Base-by-base conservation (phyloP, 768 basidiomycete genomes). In the Tricholoma furcatifolium region DNA sequence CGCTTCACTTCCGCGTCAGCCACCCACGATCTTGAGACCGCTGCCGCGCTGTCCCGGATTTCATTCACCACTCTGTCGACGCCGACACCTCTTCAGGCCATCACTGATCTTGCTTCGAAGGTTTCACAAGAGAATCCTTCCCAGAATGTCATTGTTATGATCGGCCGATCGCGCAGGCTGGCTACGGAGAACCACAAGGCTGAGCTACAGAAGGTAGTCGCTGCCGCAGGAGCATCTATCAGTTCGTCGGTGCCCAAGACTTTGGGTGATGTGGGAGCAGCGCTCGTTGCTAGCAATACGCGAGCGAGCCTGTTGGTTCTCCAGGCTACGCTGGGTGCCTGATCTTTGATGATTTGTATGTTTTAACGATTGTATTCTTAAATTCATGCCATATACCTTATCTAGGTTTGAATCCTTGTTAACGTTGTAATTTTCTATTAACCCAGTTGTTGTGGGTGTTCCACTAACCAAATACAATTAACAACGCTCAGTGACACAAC, bases 141-240 rank as follows among this genome's bases (percentile, higher is more conserved):
- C n/a, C 75, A 78, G 51, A 73, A 81, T 1, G 61, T 88, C 40
- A 74, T 94, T 31, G 78, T 91, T 14, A 70, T 89, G 15, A 67
- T 74, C 10, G 94, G 96, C 1, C 81, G 95, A 1, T 91, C 88
- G 36, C 77, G 89, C 46, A 72, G 88, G 34, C 74, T 90, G 68
- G 82, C 83, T 0, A 76, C 77, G 0, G 82, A 84, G 60, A 73
- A 76, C 6, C 81, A 90, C 56, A 63, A 68, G 14, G 65, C 60
- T 0, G 94, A 97, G 71, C 63, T 93, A 58, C 70, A 68, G 30
- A 57, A 69, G 53, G 62, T 89, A 15, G 64, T 77, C 2, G 56
- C 67, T 9, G 77, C 76, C 60, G 64, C 67, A 6, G 73, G 71
- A 20, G 62, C 73, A 0, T 58, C 74, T 43, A 65, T 85, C 36